Evolutionary conservation across 2,329 filamentous ascomycete species (phyloP), one percentile per base, ranked within the genome.

Genomic region (Phialophora verrucosa): DNA sequence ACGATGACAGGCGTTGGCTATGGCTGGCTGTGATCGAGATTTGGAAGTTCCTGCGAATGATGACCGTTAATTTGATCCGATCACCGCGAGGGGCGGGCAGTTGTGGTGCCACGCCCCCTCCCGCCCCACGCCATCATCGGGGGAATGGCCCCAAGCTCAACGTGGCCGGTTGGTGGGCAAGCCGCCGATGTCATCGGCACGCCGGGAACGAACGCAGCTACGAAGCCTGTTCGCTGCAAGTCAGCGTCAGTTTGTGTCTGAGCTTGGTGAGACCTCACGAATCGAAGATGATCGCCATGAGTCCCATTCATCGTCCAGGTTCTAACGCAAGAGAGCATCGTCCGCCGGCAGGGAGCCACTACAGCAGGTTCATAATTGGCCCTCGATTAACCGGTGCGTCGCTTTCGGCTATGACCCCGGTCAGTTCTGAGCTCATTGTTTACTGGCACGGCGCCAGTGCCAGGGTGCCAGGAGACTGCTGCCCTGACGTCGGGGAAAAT

Each of bases 191-290:
- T 64, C 62, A 64, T 64, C 12, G 59, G 14, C 55, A 27, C 6
- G 20, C 32, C 55, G 8, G 20, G 14, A 27, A 29, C 27, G 23
- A 7, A 7, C 7, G 32, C 32, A 49, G 44, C 44, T 10, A 2
- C 17, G 7, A 53, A 53, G 49, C 27, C 53, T 35, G 25, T 55
- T 55, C 29, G 17, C 8, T 42, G 57, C 61, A 47, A 62, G 29
- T 62, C 65, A 61, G 47, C 38, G 35, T 61, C 61, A 44, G 53
- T 54, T 23, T 29, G n/a, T 63, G 50, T 55, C 29, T 47, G 49
- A 61, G 47, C 49, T 35, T n/a, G 61, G 57, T 64, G 62, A 67
- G 58, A 64, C 65, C 51, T 66, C 54, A 49, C 50, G 57, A 61
- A 64, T 61, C 57, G 61, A 55, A 62, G 61, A 62, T 59, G 38